Evolutionary conservation across 352 stramenopile genomes (phyloP).

Genomic region (Globisporangium cystogenes): DNA sequence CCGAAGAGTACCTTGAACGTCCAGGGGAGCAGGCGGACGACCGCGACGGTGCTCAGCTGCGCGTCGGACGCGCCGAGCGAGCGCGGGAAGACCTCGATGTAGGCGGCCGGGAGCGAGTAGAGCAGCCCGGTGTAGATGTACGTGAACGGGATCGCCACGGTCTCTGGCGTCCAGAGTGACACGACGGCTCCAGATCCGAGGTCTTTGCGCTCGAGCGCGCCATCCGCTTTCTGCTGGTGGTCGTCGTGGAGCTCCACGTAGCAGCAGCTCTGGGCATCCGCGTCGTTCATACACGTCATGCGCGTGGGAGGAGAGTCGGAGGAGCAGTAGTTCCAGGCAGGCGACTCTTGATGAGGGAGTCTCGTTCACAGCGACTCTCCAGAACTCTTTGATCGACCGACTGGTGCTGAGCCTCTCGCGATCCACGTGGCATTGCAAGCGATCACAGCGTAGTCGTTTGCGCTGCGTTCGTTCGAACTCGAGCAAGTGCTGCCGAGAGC

Average conservation of each 20-base stretch:
- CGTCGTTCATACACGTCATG: too few species aligned
- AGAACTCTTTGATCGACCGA: too few species aligned
- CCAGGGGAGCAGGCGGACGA: constrained; percentile 71
- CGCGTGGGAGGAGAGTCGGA: too few species aligned
- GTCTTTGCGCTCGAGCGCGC: not conserved
- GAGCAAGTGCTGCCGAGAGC: too few species aligned
- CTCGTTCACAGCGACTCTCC: too few species aligned
- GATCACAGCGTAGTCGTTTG: too few species aligned
- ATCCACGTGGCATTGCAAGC: too few species aligned
- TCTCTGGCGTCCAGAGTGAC: constrained; percentile 48
- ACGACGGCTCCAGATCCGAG: not conserved
- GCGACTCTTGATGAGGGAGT: too few species aligned
- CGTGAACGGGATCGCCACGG: constrained; percentile 64
- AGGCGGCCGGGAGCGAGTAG: constrained; percentile 57
- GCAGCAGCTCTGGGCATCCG: constrained; percentile 4
- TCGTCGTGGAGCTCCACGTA: constrained; percentile 8
- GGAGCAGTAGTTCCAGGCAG: too few species aligned
- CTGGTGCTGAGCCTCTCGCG: too few species aligned
- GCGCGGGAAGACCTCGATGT: constrained; percentile 72
- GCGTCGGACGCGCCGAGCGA: constrained; percentile 52
- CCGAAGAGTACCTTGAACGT: constrained; percentile 79
- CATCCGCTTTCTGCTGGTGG: not conserved
- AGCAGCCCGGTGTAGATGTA: constrained; percentile 77
- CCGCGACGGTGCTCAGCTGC: constrained; percentile 62
- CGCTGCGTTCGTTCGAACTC: too few species aligned